phyloP scores from a whole-genome alignment of 495 filamentous ascomycete species.

The Podospora australis region DNA sequence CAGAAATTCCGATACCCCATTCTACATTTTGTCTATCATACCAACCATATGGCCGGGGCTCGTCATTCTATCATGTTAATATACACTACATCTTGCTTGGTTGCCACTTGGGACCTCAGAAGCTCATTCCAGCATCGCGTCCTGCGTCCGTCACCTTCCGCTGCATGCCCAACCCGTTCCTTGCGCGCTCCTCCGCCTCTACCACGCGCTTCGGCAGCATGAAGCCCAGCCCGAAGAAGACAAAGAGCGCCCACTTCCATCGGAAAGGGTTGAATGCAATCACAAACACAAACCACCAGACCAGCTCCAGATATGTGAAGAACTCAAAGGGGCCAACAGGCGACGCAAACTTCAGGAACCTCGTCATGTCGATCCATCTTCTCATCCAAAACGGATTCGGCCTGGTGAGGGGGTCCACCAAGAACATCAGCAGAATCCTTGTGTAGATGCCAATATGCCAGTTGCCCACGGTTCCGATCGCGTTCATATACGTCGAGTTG shows the following conservation, averaged over 20 bases:
- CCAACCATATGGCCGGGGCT: not conserved
- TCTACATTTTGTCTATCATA: not conserved
- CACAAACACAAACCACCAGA: constrained; percentile 81
- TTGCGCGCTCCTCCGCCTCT: constrained; percentile 52
- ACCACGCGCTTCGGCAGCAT: constrained; percentile 60
- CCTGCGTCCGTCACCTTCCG: not conserved
- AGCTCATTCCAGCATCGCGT: constrained; percentile 14
- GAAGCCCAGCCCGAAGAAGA: constrained; percentile 70
- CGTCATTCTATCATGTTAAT: not conserved
- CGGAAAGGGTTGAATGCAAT: constrained; percentile 76
- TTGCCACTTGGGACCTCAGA: constrained; percentile 7
- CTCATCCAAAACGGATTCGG: constrained; percentile 71
- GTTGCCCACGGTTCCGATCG: constrained; percentile 75
- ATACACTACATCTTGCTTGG: not conserved
- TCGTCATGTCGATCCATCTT: constrained; percentile 80
- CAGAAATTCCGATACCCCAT: not conserved
- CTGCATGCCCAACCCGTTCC: constrained; percentile 35
- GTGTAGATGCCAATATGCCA: constrained; percentile 90
- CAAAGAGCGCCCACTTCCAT: constrained; percentile 75
- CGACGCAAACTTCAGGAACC: constrained; percentile 58
- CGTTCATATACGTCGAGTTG: constrained; percentile 78
- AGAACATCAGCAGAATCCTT: constrained; percentile 75
- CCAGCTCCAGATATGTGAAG: constrained; percentile 77
- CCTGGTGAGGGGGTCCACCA: constrained; percentile 68
- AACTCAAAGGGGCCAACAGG: constrained; percentile 76